Evolutionary conservation across 1,284 basidiomycete species (phyloP), one percentile per base, ranked within the genome.

Genomic region (Boletus austroedulis): DNA sequence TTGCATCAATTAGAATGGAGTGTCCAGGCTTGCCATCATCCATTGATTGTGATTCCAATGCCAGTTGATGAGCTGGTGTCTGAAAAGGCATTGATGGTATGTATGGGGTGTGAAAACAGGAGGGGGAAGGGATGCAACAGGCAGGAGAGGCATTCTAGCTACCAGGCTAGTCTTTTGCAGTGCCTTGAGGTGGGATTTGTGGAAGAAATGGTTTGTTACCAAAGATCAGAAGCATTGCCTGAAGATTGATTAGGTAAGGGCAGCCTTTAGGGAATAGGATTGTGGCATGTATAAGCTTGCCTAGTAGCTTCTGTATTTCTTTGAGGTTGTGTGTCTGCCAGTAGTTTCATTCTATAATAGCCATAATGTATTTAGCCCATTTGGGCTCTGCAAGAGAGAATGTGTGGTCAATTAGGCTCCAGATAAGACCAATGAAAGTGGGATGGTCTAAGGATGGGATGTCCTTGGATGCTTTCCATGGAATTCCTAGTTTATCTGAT

Each of bases 401-500:
- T 1, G 50, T 53, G 2, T 38, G 32, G 0, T 50, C 14, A 0
- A 43, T 1, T 1, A 38, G 8, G 57, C 70, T 41, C 68, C 69
- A 72, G 0, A 23, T 19, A 12, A 73, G 59, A 5, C 72, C 66
- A 1, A 72, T 50, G 40, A 62, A 72, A 0, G 38, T 53, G 1
- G 61, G 48, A 0, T 12, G 1, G 3, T 9, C 17, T 0, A 38
- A 31, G 32, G 72, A 73, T 0, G 46, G 56, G 0, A 64, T 50
- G 24, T 53, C 52, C 7, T 53, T 53, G 0, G 52, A 46, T 8
- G 19, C 1, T 46, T 53, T 24, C 44, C 64, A 77, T 0, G 67
- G 69, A 7, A 75, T 72, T 0, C 76, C 75, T 15, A 78, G 65
- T 0, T 24, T 0, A 0, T 36, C 9, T 4, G 72, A 73, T 0